Evolutionary conservation across 163 green algal species (phyloP), one percentile per base, ranked within the genome.

Genomic region (Chloromonas sp.): DNA sequence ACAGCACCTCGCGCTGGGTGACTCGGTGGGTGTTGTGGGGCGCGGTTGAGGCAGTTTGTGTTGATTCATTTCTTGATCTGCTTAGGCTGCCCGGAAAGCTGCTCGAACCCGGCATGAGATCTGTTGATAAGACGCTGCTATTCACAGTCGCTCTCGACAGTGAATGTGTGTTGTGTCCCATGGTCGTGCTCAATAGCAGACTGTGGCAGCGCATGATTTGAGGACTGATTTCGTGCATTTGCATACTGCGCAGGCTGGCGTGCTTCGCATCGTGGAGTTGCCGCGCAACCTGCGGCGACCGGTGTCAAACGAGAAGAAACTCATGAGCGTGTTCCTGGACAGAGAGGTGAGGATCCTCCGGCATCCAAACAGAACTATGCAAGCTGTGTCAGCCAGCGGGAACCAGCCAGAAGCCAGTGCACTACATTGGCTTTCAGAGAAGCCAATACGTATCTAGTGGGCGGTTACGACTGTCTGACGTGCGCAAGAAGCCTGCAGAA

Each of bases 211-310:
- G 36, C 36, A 36, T 36, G 36, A 36, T 36, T 36, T 36, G 36
- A 36, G 36, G 36, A 36, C 36, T 36, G 36, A 36, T 36, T 36
- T 36, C 36, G 36, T 36, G 36, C 36, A 36, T 36, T 36, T 36
- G 36, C 36, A 36, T 36, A 36, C 36, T 36, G 66, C 70, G 60
- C 82, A 82, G 82, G 82, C 79, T 2, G 94, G 94, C 3, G 90
- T 95, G 84, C 86, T 97, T 81, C 94, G 94, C 85, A 91, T 98
- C 81, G 86, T 97, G 91, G 93, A 96, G 88, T 83, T 98, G 86
- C 95, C 95, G 1, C 90, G 94, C 14, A 94, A 91, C 83, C 89
- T 98, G 85, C 87, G 95, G 60, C 84, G 93, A 57, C 88, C 94
- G 2, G 85, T 95, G 66, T 86, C 87, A 0, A 93, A 92, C 70